These are phyloP conservation scores for Aspergillus versicolor DNA, from an alignment of 2,329 filamentous ascomycete genomes.

Conservation along the genomic window DNA sequence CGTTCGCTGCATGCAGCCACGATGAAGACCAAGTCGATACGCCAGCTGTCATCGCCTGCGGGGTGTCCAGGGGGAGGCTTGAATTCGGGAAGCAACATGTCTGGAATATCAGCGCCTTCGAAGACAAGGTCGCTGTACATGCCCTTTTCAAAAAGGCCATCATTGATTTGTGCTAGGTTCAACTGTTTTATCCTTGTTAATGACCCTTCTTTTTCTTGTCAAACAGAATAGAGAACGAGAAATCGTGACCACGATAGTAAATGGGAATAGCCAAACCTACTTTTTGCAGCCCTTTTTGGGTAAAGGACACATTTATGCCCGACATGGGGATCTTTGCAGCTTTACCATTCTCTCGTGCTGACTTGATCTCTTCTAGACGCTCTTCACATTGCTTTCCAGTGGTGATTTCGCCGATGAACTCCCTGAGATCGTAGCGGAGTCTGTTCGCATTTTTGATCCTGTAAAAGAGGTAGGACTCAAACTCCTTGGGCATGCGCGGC, in stretches of 20 bases:
- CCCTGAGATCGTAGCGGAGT: conserved; percentile 13
- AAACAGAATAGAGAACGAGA: no score
- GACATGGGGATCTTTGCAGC: no score
- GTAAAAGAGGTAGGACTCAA: conserved; percentile 20
- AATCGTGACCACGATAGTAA: no score
- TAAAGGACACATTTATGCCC: no score
- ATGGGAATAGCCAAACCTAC: no score
- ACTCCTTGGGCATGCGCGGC: conserved; percentile 14
- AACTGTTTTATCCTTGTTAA: no score
- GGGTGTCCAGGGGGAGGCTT: conserved; percentile 12
- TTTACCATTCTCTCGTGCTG: neutral
- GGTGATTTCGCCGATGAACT: conserved; percentile 13
- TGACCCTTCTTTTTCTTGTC: no score
- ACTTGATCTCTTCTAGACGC: neutral
- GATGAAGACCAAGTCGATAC: conserved; percentile 13
- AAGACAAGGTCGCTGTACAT: neutral
- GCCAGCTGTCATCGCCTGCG: neutral
- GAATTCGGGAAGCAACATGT: conserved; percentile 15
- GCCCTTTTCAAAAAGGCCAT: conserved; percentile 5
- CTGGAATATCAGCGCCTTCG: conserved; percentile 12
- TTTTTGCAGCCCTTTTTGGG: no score
- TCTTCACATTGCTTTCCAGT: conserved; percentile 16
- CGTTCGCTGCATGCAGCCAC: conserved; percentile 8
- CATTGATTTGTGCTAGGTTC: neutral
- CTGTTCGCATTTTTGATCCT: conserved; percentile 14